Conservation (phyloP, 768 basidiomycete species). For the Nidularia pulvinata region DNA sequence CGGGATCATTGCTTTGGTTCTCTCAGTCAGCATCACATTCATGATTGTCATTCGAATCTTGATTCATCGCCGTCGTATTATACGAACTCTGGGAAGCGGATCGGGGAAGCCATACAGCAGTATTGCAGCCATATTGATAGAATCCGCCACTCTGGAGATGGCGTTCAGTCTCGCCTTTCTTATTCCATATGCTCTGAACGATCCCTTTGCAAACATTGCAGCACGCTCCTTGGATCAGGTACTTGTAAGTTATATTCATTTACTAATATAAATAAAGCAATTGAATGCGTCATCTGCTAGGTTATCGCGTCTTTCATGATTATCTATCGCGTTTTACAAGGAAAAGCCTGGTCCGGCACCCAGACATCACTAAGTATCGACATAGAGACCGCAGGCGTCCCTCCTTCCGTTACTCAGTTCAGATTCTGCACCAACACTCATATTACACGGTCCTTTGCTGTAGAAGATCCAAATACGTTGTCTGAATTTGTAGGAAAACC, state of each 20-base stretch:
- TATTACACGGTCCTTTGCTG: no score
- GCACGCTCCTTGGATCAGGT: conserved; percentile 11
- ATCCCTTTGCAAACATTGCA: conserved; percentile 6
- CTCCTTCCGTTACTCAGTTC: no score
- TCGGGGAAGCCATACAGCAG: conserved; percentile 10
- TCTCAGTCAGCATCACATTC: conserved; percentile 10
- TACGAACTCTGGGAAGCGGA: conserved; percentile 2
- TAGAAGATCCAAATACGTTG: no score
- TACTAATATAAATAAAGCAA: not conserved
- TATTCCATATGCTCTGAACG: conserved; percentile 5
- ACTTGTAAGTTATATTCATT: not conserved
- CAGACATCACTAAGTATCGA: no score
- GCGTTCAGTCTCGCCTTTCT: conserved; percentile 7
- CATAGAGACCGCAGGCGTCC: no score
- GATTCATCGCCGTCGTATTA: conserved; percentile 7
- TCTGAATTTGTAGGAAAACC: no score
- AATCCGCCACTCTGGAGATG: conserved; percentile 10
- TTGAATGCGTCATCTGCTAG: not conserved
- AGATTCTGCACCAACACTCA: no score
- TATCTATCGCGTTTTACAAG: conserved; percentile 7
- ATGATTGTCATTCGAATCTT: conserved; percentile 13
- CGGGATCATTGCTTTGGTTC: not conserved
- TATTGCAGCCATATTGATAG: conserved; percentile 12
- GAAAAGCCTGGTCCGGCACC: conserved; percentile 7
- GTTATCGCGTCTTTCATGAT: conserved; percentile 10